These are phyloP conservation scores for Paraphaeosphaeria minitans DNA, from an alignment of 2,329 filamentous ascomycete genomes.

Conservation along the genomic window DNA sequence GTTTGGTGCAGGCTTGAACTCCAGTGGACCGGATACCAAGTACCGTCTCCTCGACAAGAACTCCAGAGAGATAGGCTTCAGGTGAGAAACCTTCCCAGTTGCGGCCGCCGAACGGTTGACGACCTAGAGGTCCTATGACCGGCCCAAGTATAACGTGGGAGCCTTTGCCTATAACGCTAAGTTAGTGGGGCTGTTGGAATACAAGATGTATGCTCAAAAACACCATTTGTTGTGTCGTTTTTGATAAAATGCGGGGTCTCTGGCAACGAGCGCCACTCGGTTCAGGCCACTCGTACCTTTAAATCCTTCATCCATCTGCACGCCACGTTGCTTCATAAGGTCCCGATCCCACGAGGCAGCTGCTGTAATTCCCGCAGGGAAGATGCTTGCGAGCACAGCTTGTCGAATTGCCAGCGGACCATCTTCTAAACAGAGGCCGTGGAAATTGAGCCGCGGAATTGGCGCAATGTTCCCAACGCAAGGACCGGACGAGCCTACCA, in stretches of 20 bases:
- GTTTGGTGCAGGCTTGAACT: slow-evolving; percentile 54
- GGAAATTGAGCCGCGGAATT: slow-evolving; percentile 47
- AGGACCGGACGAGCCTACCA: slow-evolving; percentile 28
- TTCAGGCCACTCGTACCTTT: slow-evolving; percentile 17
- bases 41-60: slow-evolving; percentile 45
- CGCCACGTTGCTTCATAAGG: slow-evolving; percentile 40
- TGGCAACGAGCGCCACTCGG: too few relatives aligned
- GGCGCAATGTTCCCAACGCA: slow-evolving; percentile 46
- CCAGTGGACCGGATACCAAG: slow-evolving; percentile 47
- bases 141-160: slow-evolving; percentile 57
- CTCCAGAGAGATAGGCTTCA: slow-evolving; percentile 52
- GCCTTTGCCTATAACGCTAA: slow-evolving; percentile 17
- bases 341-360: slow-evolving; percentile 49
- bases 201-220: not conserved
- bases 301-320: slow-evolving; percentile 40
- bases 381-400: slow-evolving; percentile 40
- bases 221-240: not conserved
- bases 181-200: not conserved
- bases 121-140: slow-evolving; percentile 50
- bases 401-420: slow-evolving; percentile 44
- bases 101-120: slow-evolving; percentile 46
- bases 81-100: slow-evolving; percentile 53
- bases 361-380: slow-evolving; percentile 44
- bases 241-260: too few relatives aligned
- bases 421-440: slow-evolving; percentile 49